Evolutionary conservation across 192 early-diverging fungal genomes (phyloP).

Genomic region (Pilobolus umbonatus): DNA sequence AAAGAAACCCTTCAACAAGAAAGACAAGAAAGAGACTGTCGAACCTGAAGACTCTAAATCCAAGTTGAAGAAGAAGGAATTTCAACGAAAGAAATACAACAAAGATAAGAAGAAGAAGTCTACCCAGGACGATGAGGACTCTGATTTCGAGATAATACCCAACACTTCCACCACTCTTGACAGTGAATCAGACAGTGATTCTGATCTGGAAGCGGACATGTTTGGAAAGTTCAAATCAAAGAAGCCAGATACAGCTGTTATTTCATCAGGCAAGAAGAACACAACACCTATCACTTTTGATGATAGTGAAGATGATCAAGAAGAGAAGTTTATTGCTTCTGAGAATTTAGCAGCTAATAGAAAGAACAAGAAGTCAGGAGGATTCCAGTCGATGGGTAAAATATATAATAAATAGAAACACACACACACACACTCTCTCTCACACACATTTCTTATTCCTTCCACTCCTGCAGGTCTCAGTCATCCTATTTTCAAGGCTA

Average conservation of each 20-base stretch:
- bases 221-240: slow-evolving; percentile 18
- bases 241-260: slow-evolving; percentile 1
- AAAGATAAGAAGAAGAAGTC: slow-evolving; percentile 20
- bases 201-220: slow-evolving; percentile 30
- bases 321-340: slow-evolving; percentile 39
- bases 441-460: not conserved
- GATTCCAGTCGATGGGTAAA: slow-evolving; percentile 94
- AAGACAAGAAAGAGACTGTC: not conserved
- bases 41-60: slow-evolving; percentile 8
- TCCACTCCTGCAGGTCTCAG: slow-evolving; percentile 56
- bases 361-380: slow-evolving; percentile 94
- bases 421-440: not conserved
- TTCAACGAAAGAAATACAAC: slow-evolving; percentile 27
- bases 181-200: slow-evolving; percentile 10
- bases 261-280: not conserved
- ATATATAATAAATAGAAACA: not conserved
- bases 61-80: slow-evolving; percentile 25
- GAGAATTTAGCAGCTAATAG: slow-evolving; percentile 69
- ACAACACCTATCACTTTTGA: slow-evolving; percentile 12
- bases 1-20: not conserved
- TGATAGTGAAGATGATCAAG: slow-evolving; percentile 15
- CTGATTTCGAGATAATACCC: slow-evolving; percentile 38
- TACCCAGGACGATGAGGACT: slow-evolving; percentile 24
- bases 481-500: slow-evolving; percentile 75
- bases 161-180: not conserved